These are phyloP conservation scores for Chrysoporthe deuterocubensis DNA, from an alignment of 2,329 filamentous ascomycete genomes.

Conservation along the genomic window DNA sequence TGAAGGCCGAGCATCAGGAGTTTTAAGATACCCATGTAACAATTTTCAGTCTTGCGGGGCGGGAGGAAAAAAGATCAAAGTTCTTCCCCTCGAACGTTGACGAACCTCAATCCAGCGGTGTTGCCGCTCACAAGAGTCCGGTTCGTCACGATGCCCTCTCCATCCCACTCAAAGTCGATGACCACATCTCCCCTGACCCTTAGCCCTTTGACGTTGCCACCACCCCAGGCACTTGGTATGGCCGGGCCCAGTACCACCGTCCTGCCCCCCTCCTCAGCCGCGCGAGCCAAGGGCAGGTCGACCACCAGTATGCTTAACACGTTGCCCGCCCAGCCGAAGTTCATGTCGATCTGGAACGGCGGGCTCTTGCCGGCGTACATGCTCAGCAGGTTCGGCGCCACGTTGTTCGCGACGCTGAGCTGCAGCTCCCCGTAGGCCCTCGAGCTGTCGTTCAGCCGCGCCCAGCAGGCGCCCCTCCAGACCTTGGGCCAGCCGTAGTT, in stretches of 20 bases:
- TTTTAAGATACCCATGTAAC: background rate
- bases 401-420: conserved; percentile 53
- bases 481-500: conserved; percentile 64
- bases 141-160: conserved; percentile 39
- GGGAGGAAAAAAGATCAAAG: conserved; percentile 9
- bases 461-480: conserved; percentile 62
- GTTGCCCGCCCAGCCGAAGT: conserved; percentile 56
- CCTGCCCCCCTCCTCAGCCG: conserved; percentile 30
- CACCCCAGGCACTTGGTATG: conserved; percentile 49
- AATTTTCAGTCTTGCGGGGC: background rate
- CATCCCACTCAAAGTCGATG: conserved; percentile 50
- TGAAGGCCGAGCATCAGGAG: background rate
- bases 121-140: conserved; percentile 23
- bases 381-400: conserved; percentile 53
- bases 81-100: conserved; percentile 29
- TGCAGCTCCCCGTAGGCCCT: conserved; percentile 52
- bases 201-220: conserved; percentile 49
- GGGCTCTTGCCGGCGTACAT: conserved; percentile 52
- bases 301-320: conserved; percentile 56
- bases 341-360: conserved; percentile 64
- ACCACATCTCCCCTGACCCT: conserved; percentile 47
- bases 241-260: conserved; percentile 52
- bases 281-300: conserved; percentile 45
- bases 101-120: conserved; percentile 19
- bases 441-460: conserved; percentile 54